Percentiles rank a stretch among this genome's conserved stretches.
Conservation (phyloP, 208 protist genomes). For the Trypanosoma platydactyli region DNA sequence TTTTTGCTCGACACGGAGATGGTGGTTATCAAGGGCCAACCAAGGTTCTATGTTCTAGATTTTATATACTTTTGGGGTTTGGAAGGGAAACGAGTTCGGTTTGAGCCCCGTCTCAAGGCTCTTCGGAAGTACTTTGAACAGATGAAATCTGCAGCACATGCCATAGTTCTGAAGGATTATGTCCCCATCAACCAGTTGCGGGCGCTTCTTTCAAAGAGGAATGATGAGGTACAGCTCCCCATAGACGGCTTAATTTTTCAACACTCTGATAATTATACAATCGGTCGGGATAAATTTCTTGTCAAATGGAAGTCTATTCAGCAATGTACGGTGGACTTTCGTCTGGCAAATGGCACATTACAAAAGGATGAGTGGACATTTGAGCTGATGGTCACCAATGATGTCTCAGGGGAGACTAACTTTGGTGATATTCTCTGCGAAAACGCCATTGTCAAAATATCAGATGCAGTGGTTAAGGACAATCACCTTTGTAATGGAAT, state of each 20-base stretch:
- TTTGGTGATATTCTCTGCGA: slow-evolving; percentile 50
- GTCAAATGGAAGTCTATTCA: slow-evolving; percentile 88
- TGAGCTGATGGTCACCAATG: slow-evolving; percentile 58
- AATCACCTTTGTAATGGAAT: slow-evolving; percentile 57
- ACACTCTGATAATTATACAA: slow-evolving; percentile 67
- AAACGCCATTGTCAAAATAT: slow-evolving; percentile 47
- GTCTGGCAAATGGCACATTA: slow-evolving; percentile 49
- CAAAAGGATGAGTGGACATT: slow-evolving; percentile 44
- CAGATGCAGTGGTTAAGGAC: slow-evolving; percentile 41
- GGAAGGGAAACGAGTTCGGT: slow-evolving; percentile 46
- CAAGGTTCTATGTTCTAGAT: slow-evolving; percentile 77
- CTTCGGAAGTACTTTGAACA: slow-evolving; percentile 60
- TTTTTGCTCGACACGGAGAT: slow-evolving; percentile 81
- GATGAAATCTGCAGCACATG: background rate
- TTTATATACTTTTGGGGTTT: slow-evolving; percentile 79
- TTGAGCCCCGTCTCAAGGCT: slow-evolving; percentile 52
- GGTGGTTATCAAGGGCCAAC: slow-evolving; percentile 24
- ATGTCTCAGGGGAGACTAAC: slow-evolving; percentile 18
- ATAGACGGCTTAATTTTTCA: slow-evolving; percentile 89
- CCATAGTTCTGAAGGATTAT: slow-evolving; percentile 73
- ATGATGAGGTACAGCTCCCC: slow-evolving; percentile 40
- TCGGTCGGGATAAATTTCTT: slow-evolving; percentile 65
- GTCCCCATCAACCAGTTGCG: slow-evolving; percentile 65
- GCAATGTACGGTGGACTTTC: slow-evolving; percentile 85
- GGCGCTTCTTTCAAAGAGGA: slow-evolving; percentile 51